These are phyloP conservation scores for Pyrenophora tritici-repentis DNA, from an alignment of 2,329 filamentous ascomycete species.

Conservation along the genomic window DNA sequence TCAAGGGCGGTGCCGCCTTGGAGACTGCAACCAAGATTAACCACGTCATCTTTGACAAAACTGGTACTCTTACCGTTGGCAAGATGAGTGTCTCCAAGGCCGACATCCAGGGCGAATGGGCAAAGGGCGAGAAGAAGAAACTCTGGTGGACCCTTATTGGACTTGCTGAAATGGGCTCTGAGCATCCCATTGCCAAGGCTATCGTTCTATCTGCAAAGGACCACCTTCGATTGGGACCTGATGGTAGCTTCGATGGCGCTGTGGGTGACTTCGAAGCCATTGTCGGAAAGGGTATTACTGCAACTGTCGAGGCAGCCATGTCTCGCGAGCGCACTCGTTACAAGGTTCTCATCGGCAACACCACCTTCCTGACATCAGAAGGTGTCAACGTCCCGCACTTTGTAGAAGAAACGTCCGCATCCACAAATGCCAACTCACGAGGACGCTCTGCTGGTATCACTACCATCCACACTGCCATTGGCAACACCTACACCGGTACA, in stretches of 20 bases:
- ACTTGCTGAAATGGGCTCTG: conserved; percentile 92
- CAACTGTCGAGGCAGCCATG: conserved; percentile 76
- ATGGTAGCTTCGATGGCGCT: conserved; percentile 78
- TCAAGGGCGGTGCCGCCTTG: conserved; percentile 91
- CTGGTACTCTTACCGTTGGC: conserved; percentile 89
- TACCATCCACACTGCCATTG: conserved; percentile 88
- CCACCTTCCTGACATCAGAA: conserved; percentile 73
- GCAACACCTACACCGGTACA: conserved; percentile 78
- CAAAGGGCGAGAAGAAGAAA: conserved; percentile 67
- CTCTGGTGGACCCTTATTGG: conserved; percentile 97
- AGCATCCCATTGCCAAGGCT: conserved; percentile 93
- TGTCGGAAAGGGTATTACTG: conserved; percentile 84
- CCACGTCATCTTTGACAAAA: conserved; percentile 93
- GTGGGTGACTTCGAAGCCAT: conserved; percentile 82
- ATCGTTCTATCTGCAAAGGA: conserved; percentile 76
- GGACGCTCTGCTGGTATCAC: conserved; percentile 70
- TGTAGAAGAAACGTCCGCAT: conserved; percentile 57
- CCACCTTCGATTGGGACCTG: conserved; percentile 72
- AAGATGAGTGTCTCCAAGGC: conserved; percentile 89
- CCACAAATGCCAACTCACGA: conserved; percentile 35
- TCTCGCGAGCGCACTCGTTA: conserved; percentile 73
- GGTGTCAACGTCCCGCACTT: conserved; percentile 66
- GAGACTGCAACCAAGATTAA: conserved; percentile 90
- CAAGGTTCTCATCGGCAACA: conserved; percentile 82
- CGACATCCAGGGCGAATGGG: conserved; percentile 71